These are phyloP conservation scores for Larix kaempferi DNA, from an alignment of 75 land plant genomes.

Conservation along the genomic window DNA sequence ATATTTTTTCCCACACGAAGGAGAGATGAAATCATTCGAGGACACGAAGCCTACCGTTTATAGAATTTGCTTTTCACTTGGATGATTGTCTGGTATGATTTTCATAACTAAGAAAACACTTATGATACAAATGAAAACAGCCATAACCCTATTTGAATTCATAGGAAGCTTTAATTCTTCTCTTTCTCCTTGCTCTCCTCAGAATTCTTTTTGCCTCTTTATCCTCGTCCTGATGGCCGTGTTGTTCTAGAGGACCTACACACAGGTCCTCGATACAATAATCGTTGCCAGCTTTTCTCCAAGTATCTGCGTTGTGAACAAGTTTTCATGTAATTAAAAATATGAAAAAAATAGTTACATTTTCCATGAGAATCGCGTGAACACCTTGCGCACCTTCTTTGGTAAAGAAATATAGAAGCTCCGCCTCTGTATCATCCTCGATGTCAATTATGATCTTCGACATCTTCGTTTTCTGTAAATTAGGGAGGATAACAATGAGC, in stretches of 20 bases:
- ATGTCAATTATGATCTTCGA: not conserved
- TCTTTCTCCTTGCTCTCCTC: constrained; percentile 4
- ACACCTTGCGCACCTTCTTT: not conserved
- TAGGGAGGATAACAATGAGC: not conserved
- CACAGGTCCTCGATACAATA: not conserved
- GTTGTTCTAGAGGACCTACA: not conserved
- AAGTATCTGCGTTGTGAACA: not conserved
- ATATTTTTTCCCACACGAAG: too few relatives aligned
- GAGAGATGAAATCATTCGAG: too few relatives aligned
- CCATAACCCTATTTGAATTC: not conserved
- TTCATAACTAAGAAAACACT: too few relatives aligned
- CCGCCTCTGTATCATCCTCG: not conserved
- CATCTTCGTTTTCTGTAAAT: constrained; percentile 2
- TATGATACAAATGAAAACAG: too few relatives aligned
- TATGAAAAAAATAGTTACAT: not conserved
- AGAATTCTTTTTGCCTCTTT: not conserved
- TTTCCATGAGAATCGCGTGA: not conserved
- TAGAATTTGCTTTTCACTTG: too few relatives aligned
- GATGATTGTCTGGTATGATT: too few relatives aligned
- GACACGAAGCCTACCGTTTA: too few relatives aligned
- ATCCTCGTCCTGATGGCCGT: not conserved
- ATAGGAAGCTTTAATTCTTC: not conserved
- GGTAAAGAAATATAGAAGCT: not conserved
- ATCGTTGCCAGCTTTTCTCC: not conserved
- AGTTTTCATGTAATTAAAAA: not conserved